These are phyloP conservation scores for Emergomyces africanus DNA, from an alignment of 2,329 filamentous ascomycete species.

Conservation along the genomic window DNA sequence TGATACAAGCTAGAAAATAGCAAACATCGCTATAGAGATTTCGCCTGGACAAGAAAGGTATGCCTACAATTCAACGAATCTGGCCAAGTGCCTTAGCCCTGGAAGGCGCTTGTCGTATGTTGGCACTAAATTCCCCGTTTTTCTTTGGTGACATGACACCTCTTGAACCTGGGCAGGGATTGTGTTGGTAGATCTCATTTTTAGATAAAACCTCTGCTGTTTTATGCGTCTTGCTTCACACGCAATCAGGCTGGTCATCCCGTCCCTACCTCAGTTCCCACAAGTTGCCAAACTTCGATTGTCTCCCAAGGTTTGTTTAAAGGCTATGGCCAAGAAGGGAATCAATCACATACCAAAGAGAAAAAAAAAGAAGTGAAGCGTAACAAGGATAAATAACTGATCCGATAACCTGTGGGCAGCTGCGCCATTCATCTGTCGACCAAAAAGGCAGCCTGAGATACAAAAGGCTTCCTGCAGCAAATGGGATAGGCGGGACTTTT, in stretches of 20 bases:
- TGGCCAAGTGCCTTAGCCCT: not conserved
- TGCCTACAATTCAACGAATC: not conserved
- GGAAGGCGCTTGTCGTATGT: not conserved
- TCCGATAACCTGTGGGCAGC: not conserved
- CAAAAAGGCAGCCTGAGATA: not conserved
- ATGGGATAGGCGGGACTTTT: not conserved
- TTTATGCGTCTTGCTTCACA: not conserved
- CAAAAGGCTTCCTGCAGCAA: not conserved
- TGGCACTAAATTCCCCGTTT: not conserved
- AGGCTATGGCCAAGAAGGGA: not conserved
- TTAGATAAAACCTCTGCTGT: not conserved
- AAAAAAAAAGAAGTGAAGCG: too few species aligned
- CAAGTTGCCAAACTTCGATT: not conserved
- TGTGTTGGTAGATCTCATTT: not conserved
- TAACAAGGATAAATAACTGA: not conserved
- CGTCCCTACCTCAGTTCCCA: not conserved
- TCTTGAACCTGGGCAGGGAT: not conserved
- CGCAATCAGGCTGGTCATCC: not conserved
- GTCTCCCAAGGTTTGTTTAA: too few species aligned
- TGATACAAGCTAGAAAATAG: not conserved
- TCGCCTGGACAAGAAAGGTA: not conserved
- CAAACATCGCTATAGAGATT: not conserved
- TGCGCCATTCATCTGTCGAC: not conserved
- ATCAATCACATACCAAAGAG: not conserved
- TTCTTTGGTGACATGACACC: not conserved